Conservation (phyloP, 441 rosid genomes). For the Metrosideros polymorpha region DNA sequence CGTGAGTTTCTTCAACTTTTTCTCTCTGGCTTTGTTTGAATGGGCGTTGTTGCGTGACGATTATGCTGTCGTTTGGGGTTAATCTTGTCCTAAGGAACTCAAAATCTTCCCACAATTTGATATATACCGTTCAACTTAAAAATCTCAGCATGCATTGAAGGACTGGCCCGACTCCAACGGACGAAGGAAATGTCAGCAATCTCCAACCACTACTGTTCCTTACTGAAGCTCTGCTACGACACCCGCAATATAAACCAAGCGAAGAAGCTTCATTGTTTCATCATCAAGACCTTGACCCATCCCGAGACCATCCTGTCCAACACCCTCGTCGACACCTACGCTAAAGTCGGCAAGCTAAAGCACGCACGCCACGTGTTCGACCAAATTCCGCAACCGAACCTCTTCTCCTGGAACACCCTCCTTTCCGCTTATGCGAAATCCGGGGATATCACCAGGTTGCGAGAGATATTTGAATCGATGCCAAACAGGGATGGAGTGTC, state of each 20-base stretch:
- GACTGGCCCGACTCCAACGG: not conserved
- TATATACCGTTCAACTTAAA: no score
- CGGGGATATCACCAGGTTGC: constrained; percentile 44
- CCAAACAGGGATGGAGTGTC: constrained; percentile 59
- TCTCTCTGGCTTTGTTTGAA: not conserved
- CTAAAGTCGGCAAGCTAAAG: constrained; percentile 23
- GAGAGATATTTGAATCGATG: constrained; percentile 40
- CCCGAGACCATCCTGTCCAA: constrained; percentile 56
- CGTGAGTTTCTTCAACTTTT: not conserved
- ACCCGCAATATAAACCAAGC: constrained; percentile 27
- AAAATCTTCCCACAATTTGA: no score
- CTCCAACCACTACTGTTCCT: constrained; percentile 40
- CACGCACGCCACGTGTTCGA: constrained; percentile 73
- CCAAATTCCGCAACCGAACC: constrained; percentile 44
- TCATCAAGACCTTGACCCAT: constrained; percentile 31
- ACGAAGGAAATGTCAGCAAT: not conserved
- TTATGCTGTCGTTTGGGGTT: no score
- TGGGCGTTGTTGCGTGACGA: no score
- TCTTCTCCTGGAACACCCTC: constrained; percentile 73
- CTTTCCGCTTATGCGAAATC: constrained; percentile 71
- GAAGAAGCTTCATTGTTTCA: constrained; percentile 58
- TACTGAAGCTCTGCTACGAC: constrained; percentile 52
- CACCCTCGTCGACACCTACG: constrained; percentile 38
- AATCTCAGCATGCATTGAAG: not conserved
- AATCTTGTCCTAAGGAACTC: no score